Conservation (phyloP, 2,329 filamentous ascomycete species). For the Microdochium paspali region DNA sequence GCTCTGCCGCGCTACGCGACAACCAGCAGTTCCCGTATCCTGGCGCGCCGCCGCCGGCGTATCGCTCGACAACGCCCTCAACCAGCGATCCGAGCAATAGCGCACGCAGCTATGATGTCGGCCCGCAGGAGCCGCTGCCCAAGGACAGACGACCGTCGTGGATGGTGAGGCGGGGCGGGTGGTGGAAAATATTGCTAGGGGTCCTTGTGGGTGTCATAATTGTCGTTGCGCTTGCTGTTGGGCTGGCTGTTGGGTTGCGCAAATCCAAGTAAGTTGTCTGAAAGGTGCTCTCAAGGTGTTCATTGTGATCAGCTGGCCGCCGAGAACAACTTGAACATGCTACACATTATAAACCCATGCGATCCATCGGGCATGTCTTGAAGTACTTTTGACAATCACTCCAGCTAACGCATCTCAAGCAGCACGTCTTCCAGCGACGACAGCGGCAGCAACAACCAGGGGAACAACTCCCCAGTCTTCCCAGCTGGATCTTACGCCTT, state of each 20-base stretch:
- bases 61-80: not conserved
- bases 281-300: too few relatives aligned
- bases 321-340: too few relatives aligned
- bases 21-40: not conserved
- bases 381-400: not conserved
- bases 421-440: conserved; percentile 1
- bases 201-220: conserved; percentile 19
- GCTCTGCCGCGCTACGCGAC: not conserved
- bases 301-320: too few relatives aligned
- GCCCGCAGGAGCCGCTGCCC: conserved; percentile 2
- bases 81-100: conserved; percentile 2
- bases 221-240: conserved; percentile 26
- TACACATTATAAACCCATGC: too few relatives aligned
- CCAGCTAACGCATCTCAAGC: conserved; percentile 1
- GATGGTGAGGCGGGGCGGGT: conserved; percentile 16
- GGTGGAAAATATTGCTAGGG: conserved; percentile 21
- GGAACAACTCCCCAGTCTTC: conserved; percentile 25
- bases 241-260: conserved; percentile 28
- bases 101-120: conserved; percentile 1
- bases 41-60: not conserved
- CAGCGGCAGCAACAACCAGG: conserved; percentile 2
- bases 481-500: conserved; percentile 56
- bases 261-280: conserved; percentile 19
- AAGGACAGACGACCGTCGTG: conserved; percentile 6
- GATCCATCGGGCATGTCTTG: too few relatives aligned